A percentile compares a stretch with the other conserved stretches of the same genome.
phyloP scores from a whole-genome alignment of 1,284 basidiomycete species.

The Ceratobasidium sp. region DNA sequence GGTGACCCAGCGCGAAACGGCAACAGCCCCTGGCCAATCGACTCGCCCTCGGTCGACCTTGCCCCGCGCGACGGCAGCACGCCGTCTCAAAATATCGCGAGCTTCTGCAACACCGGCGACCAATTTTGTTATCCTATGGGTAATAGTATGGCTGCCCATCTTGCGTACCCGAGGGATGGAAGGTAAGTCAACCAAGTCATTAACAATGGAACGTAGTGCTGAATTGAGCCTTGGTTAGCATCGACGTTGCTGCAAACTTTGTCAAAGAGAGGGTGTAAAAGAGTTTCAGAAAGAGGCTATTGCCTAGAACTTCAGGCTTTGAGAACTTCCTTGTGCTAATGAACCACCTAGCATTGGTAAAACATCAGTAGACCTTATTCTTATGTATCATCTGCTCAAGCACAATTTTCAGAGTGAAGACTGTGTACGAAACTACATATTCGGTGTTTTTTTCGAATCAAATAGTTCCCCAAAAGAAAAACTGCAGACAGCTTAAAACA shows the following conservation, averaged over 20 bases:
- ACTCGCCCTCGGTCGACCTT: constrained; percentile 38
- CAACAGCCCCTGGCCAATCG: constrained; percentile 29
- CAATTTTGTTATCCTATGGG: constrained; percentile 18
- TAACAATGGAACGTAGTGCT: not conserved
- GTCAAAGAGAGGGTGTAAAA: not conserved
- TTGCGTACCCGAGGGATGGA: constrained; percentile 27
- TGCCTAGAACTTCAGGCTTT: too few relatives aligned
- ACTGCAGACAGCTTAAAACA: too few relatives aligned
- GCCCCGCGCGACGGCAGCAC: constrained; percentile 35
- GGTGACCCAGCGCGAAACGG: constrained; percentile 29
- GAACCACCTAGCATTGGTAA: too few relatives aligned
- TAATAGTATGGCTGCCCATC: constrained; percentile 12
- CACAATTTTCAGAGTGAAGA: too few relatives aligned
- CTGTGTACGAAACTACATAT: too few relatives aligned
- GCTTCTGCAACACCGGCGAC: constrained; percentile 40
- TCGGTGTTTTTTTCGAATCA: too few relatives aligned
- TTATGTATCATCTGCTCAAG: too few relatives aligned
- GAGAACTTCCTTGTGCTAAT: too few relatives aligned
- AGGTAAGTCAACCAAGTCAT: constrained; percentile 13
- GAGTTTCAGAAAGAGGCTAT: not conserved
- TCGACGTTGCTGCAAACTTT: constrained; percentile 11
- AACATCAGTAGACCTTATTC: too few relatives aligned
- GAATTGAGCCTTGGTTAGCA: not conserved
- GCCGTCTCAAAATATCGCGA: constrained; percentile 35
- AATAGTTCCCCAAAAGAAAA: too few relatives aligned